phyloP scores from a whole-genome alignment of 2,329 filamentous ascomycete species.

The Colletotrichum somersetense region DNA sequence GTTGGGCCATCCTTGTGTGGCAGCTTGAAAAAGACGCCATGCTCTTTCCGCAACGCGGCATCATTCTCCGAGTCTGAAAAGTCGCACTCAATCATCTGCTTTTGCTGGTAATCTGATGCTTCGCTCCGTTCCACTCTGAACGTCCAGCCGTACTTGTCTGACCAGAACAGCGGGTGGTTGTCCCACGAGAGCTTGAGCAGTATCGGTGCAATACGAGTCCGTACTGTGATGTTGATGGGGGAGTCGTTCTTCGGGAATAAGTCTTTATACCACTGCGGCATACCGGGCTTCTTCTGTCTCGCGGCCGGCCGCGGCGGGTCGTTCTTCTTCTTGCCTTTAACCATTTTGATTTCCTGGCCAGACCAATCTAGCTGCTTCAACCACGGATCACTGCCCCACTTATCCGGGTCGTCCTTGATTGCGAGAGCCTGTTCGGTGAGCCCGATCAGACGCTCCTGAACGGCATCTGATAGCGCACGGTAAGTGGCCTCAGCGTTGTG shows the following conservation, averaged over 20 bases:
- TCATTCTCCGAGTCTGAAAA: constrained; percentile 81
- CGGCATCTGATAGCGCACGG: constrained; percentile 78
- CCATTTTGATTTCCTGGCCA: constrained; percentile 90
- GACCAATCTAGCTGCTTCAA: constrained; percentile 95
- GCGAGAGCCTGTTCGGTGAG: constrained; percentile 83
- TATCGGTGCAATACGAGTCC: constrained; percentile 88
- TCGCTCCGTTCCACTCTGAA: constrained; percentile 80
- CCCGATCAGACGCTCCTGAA: constrained; percentile 79
- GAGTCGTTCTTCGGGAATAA: constrained; percentile 78
- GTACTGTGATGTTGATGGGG: constrained; percentile 83
- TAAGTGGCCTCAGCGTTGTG: constrained; percentile 88
- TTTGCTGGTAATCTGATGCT: constrained; percentile 73
- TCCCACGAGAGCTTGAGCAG: constrained; percentile 90
- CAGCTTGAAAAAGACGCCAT: constrained; percentile 86
- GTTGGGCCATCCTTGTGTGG: constrained; percentile 95
- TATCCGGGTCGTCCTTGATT: constrained; percentile 75
- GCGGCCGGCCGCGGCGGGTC: constrained; percentile 83
- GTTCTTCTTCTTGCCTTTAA: constrained; percentile 88
- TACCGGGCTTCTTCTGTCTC: constrained; percentile 92
- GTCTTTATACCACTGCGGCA: constrained; percentile 96
- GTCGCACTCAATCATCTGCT: constrained; percentile 80
- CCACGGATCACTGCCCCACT: constrained; percentile 89
- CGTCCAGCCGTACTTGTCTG: constrained; percentile 92
- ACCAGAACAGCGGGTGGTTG: constrained; percentile 91
- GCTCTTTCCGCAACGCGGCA: constrained; percentile 70